phyloP scores from a whole-genome alignment of 2,329 filamentous ascomycete genomes.

The Cercospora citrullina region DNA sequence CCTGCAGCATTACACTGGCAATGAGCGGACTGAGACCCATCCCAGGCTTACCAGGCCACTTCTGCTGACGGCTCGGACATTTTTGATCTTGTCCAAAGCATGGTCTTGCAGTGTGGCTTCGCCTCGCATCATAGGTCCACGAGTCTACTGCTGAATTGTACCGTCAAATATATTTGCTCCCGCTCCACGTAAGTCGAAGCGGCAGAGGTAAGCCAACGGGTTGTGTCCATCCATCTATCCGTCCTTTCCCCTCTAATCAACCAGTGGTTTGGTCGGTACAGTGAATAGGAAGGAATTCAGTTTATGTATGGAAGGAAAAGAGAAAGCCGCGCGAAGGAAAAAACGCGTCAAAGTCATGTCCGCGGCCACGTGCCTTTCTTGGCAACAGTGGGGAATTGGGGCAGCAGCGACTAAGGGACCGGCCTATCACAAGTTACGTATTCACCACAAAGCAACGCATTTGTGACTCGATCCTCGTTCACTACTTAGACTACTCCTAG shows the following conservation, averaged over 20 bases:
- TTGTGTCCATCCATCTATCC: constrained; percentile 56
- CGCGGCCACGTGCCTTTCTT: constrained; percentile 2
- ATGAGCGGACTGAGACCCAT: background rate
- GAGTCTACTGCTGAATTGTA: constrained; percentile 35
- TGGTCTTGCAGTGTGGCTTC: background rate
- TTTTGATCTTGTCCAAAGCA: background rate
- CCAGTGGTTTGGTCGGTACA: constrained; percentile 58
- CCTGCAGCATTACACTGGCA: background rate
- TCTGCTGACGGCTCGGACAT: background rate
- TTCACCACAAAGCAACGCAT: background rate
- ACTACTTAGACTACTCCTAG: background rate
- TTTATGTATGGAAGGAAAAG: constrained; percentile 43
- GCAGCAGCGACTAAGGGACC: constrained; percentile 1
- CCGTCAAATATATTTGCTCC: constrained; percentile 51
- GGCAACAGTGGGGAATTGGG: constrained; percentile 6
- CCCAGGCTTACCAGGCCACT: background rate
- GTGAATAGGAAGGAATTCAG: constrained; percentile 61
- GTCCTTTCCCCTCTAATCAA: constrained; percentile 69
- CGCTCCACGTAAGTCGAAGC: constrained; percentile 44
- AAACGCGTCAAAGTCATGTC: constrained; percentile 15
- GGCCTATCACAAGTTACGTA: constrained; percentile 14
- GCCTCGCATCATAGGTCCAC: background rate
- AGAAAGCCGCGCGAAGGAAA: constrained; percentile 21
- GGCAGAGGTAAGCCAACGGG: constrained; percentile 62
- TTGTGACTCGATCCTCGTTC: constrained; percentile 10